Conservation (phyloP, 257 asterid genomes). For the Lithospermum erythrorhizon region DNA sequence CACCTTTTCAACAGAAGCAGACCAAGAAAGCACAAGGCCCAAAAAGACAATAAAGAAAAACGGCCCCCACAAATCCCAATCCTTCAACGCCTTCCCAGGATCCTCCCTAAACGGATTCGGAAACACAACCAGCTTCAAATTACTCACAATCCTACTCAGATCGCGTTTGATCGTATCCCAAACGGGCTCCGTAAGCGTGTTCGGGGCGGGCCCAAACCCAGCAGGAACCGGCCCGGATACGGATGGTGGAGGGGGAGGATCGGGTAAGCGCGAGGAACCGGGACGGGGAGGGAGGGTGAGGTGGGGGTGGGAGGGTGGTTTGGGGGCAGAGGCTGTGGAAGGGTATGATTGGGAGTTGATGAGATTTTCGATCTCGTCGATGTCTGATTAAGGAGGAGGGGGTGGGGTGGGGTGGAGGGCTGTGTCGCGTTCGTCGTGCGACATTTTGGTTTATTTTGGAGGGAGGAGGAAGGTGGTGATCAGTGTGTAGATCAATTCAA, state of each 20-base stretch:
- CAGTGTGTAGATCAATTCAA: too few species aligned
- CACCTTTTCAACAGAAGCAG: constrained; percentile 90
- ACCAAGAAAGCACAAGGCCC: constrained; percentile 90
- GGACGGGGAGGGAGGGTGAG: constrained; percentile 39
- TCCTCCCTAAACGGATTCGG: constrained; percentile 91
- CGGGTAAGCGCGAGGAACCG: constrained; percentile 14
- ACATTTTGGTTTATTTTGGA: constrained; percentile 25
- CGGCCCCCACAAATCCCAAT: constrained; percentile 98
- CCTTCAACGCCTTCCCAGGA: constrained; percentile 92
- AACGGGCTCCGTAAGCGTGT: constrained; percentile 86
- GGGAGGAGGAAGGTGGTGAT: too few species aligned
- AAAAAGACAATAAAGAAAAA: constrained; percentile 94
- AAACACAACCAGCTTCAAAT: constrained; percentile 87
- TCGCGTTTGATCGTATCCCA: constrained; percentile 93
- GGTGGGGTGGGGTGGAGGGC: constrained; percentile 66
- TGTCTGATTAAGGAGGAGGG: too few species aligned
- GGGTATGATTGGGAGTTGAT: constrained; percentile 53
- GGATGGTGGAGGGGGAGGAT: constrained; percentile 23
- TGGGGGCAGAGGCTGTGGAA: constrained; percentile 70
- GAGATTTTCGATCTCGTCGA: constrained; percentile 95
- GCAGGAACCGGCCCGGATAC: too few species aligned
- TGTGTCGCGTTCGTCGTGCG: constrained; percentile 50
- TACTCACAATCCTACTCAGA: constrained; percentile 73
- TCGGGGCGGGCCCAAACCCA: constrained; percentile 49
- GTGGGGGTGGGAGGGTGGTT: constrained; percentile 37